Evolutionary conservation across 2,329 filamentous ascomycete genomes (phyloP).

Genomic region (Fonsecaea erecta): DNA sequence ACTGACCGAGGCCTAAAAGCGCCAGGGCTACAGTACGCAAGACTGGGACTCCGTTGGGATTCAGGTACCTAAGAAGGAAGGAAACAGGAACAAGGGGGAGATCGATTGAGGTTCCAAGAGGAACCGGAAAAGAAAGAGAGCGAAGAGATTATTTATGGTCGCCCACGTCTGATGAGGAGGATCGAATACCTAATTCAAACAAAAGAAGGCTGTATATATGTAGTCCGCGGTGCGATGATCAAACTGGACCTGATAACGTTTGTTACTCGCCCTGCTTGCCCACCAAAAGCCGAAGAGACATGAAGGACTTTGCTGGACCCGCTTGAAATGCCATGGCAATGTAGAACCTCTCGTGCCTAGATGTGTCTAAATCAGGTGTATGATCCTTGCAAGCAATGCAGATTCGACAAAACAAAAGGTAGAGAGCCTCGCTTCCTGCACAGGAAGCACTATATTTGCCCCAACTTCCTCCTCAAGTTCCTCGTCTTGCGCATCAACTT

Average conservation of each 20-base stretch:
- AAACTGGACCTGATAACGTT: neutral
- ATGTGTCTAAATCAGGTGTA: neutral
- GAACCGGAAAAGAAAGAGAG: neutral
- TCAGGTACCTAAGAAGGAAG: neutral
- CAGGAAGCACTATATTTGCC: constrained; percentile 50
- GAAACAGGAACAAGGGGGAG: neutral
- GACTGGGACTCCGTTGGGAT: neutral
- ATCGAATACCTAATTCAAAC: neutral
- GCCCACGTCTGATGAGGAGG: neutral
- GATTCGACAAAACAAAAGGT: neutral
- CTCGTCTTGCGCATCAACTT: constrained; percentile 94
- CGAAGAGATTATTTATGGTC: neutral
- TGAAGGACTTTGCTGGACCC: neutral
- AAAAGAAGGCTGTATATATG: neutral
- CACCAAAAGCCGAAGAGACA: neutral
- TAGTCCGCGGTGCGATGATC: neutral
- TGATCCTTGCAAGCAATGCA: constrained; percentile 12
- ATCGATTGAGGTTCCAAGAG: neutral
- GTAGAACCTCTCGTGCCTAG: constrained; percentile 1
- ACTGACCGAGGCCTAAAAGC: neutral
- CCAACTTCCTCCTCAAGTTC: constrained; percentile 83
- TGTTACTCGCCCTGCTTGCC: neutral
- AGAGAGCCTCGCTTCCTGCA: neutral
- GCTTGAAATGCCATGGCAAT: constrained; percentile 1
- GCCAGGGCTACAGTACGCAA: no score